Base-by-base conservation (phyloP, 1,139 yeast genomes). In the Kluyveromyces marxianus region DNA sequence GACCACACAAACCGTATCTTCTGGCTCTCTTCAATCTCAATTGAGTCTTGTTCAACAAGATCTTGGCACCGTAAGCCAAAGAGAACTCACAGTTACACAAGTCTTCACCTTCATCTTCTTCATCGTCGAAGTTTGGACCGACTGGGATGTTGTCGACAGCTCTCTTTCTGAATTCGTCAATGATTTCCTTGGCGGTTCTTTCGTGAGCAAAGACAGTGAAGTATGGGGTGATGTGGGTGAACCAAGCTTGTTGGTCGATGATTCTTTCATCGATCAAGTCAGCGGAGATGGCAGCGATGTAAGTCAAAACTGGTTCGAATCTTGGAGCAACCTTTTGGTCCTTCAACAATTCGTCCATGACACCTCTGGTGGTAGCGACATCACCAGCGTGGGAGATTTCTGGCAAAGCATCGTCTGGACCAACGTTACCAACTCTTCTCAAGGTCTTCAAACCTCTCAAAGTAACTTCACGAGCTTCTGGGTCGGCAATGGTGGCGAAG, bases 21-120 rank as follows among this genome's bases (percentile, higher is more conserved):
- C 97, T 90, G 77, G 87, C 94, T 79, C 97, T 88, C 94, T 90
- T 92, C 72, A 92, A 86, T 77, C 97, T 88, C 73, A 92, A 83
- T 79, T 92, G 97, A 64, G 98, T 92, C 78, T 94, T 89, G 90
- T 92, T 92, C 75, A 92, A 87, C 78, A 92, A 82, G 81, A 92
- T 92, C 89, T 90, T 90, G 68, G 98, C 98, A 89, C 98, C 98
- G 73, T 92, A 92, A 72, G 98, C 98, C 69, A 92, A 82, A 55
- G 98, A 92, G 88, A 92, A 92, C 82, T 92, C 97, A 84, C 97
- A 90, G 95, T 92, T 92, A 83, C 98, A 92, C 70, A 92, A 81
- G 70, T 92, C 98, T 79, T 92, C 98, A 77, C 98, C 98, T 69
- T 92, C 98, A 69, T 92, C 98, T 72, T 92, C 98, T 79, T 92